Evolutionary conservation across 345 rosid species (phyloP), one percentile per base, ranked within the genome.

Genomic region (Capsella bursapastoris): DNA sequence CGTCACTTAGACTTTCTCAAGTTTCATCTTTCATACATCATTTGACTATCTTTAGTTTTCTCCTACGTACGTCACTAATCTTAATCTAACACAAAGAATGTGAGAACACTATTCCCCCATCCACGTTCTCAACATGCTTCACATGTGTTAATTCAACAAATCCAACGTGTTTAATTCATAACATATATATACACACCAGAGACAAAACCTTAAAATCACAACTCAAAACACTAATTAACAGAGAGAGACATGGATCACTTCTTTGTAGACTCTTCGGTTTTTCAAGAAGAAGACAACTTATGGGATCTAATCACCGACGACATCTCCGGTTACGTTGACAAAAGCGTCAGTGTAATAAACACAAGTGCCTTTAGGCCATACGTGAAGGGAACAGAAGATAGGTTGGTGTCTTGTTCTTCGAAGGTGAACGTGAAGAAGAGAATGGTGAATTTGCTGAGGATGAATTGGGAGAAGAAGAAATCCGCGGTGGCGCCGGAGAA

Each of bases 281-380:
- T 3, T n/a, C 76, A 50, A 65, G 63, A 80, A 32, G 76, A 18
- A 15, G 75, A 80, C 13, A 18, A 31, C n/a, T 78, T 74, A 56
- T 80, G 86, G 85, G 27, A 64, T 31, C 70, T 80, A 29, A 51
- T 72, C 37, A 0, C 57, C 44, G 64, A 41, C n/a, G 52, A 66
- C n/a, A 29, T 68, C 22, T 60, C 57, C 32, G 60, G 41, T 64
- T 37, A 55, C 37, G 38, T 40, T 18, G 59, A 73, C 8, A 51
- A 8, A 40, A 68, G 2, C 1, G 62, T 48, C 8, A 44, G 57
- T 34, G 29, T 66, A 35, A 60, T n/a, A 22, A 62, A 70, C 14
- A 82, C n/a, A 76, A 83, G 84, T 4, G 82, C 89, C 66, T 89
- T 89, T 31, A 61, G 57, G 58, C 80, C 88, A 0, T 87, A 84